phyloP scores from a whole-genome alignment of 1,284 basidiomycete genomes.

The Ceratobasidium theobromae region DNA sequence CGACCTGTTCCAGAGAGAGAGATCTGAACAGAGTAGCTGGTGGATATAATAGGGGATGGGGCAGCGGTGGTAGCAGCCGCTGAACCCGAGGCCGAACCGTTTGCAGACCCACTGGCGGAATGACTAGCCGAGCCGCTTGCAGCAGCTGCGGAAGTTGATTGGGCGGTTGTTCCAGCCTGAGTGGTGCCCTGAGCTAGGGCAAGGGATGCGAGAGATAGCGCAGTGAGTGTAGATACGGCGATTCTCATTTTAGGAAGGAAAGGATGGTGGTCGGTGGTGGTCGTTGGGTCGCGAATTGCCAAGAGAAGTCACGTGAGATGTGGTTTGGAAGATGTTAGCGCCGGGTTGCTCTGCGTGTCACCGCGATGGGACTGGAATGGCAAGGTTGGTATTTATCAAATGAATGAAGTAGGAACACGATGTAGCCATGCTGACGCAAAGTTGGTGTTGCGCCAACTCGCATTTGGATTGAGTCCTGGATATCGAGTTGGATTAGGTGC shows the following conservation, averaged over 20 bases:
- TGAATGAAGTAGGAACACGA: too few relatives aligned
- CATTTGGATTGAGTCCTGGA: too few relatives aligned
- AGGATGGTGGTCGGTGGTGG: neutral
- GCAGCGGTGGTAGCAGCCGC: neutral
- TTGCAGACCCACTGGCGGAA: neutral
- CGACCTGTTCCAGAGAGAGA: constrained; percentile 10
- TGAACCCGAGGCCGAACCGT: neutral
- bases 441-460: too few relatives aligned
- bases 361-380: too few relatives aligned
- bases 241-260: neutral
- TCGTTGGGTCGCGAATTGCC: neutral
- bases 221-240: neutral
- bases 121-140: neutral
- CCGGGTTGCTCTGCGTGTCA: too few relatives aligned
- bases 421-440: too few relatives aligned
- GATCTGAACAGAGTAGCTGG: neutral
- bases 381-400: too few relatives aligned
- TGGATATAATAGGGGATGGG: neutral
- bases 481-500: too few relatives aligned
- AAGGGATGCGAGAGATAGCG: constrained; percentile 9
- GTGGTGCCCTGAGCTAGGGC: neutral
- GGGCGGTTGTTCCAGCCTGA: neutral
- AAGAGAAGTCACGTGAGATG: neutral
- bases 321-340: too few relatives aligned
- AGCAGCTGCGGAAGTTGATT: neutral